Conservation (phyloP, 2,329 filamentous ascomycete genomes). For the Pseudocercospora fuligena region DNA sequence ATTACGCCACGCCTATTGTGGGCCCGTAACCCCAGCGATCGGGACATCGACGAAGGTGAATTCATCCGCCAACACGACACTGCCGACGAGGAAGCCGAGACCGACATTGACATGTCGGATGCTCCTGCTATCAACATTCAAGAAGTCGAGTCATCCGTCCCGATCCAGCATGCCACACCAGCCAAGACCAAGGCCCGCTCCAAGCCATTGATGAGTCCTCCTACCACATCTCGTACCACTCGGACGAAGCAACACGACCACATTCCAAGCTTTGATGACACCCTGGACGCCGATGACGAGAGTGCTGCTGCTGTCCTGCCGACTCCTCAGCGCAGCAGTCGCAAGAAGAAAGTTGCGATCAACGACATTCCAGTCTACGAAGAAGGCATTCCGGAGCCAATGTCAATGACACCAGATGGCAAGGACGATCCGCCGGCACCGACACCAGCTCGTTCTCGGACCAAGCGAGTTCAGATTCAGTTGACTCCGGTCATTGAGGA, state of each 20-base stretch:
- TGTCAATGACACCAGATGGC: neutral
- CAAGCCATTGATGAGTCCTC: conserved; percentile 25
- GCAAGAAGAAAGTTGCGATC: conserved; percentile 30
- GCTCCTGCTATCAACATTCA: conserved; percentile 27
- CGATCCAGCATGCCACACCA: conserved; percentile 21
- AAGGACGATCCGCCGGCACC: neutral
- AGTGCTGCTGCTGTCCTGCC: conserved; percentile 8
- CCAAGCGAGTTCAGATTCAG: conserved; percentile 15
- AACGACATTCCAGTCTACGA: conserved; percentile 36
- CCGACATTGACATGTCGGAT: conserved; percentile 53
- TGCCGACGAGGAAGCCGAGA: conserved; percentile 63
- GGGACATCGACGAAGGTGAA: neutral
- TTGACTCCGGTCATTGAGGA: conserved; percentile 53
- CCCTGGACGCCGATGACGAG: conserved; percentile 16
- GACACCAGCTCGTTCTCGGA: conserved; percentile 36
- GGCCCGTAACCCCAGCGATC: conserved; percentile 36
- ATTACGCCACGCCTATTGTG: conserved; percentile 71
- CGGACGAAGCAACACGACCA: conserved; percentile 29
- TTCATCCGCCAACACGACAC: conserved; percentile 46
- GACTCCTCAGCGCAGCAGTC: conserved; percentile 37
- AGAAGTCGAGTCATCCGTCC: neutral
- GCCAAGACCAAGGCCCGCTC: conserved; percentile 23
- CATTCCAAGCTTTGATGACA: conserved; percentile 25
- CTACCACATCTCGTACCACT: conserved; percentile 23
- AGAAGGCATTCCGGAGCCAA: conserved; percentile 27